Conservation (phyloP, 441 rosid species). For the Populus hybrid region DNA sequence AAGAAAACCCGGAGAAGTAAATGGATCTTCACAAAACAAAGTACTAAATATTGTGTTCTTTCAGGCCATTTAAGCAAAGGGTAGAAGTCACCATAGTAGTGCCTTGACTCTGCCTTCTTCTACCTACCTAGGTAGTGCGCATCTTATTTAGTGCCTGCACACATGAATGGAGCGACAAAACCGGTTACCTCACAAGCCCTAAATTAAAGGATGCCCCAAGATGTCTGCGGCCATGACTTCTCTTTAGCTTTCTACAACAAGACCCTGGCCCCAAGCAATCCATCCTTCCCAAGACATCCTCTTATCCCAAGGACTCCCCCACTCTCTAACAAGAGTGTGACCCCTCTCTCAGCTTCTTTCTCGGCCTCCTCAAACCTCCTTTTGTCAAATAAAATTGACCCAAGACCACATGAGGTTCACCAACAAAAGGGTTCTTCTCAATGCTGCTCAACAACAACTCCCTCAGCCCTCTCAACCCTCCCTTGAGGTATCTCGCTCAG, state of each 20-base stretch:
- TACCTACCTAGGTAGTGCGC: neutral
- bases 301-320: slow-evolving; percentile 97
- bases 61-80: neutral
- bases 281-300: slow-evolving; percentile 95
- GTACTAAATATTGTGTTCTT: neutral
- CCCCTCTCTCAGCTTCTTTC: too few species aligned
- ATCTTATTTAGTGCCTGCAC: neutral
- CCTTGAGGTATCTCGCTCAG: too few species aligned
- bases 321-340: slow-evolving; percentile 60
- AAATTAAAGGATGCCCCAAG: slow-evolving; percentile 79
- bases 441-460: too few species aligned
- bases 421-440: too few species aligned
- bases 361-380: too few species aligned
- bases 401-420: too few species aligned
- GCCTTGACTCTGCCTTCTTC: neutral
- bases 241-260: slow-evolving; percentile 70
- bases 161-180: neutral
- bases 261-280: slow-evolving; percentile 88
- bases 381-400: too few species aligned
- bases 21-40: neutral
- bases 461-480: too few species aligned
- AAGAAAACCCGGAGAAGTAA: neutral
- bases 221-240: slow-evolving; percentile 69
- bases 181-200: slow-evolving; percentile 60
- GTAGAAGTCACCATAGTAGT: neutral